Base-by-base conservation (phyloP, 176 grass and related monocot genomes). In the Tuctoria greenei region DNA sequence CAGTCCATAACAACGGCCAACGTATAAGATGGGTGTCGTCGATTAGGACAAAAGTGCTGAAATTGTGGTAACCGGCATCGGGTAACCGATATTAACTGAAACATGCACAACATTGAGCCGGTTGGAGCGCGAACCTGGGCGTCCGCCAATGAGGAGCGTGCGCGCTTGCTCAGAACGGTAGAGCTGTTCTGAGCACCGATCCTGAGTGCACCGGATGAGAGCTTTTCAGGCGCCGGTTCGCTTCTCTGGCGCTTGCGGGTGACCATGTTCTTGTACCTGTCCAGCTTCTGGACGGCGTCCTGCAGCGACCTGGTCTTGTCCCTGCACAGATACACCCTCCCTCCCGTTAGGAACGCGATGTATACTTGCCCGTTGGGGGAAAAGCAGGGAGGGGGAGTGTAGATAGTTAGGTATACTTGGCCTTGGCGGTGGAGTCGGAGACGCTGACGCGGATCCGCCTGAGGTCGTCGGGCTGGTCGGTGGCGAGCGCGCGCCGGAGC, bases 81-180 rank as follows among this genome's bases (percentile, higher is more conserved):
- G 36, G 16, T 2, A 38, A 37, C 8, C 24, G 18, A 56, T n/a
- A 15, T 52, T 50, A 51, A 50, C 4, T 38, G 8, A 23, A 81
- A 10, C 21, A 73, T 73, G 67, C n/a, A 64, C 1, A 54, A 0
- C n/a, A 15, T 41, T 40, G 24, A 71, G 24, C 1, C 44, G 23
- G 7, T 1, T 20, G 5, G 26, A 28, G 56, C 69, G 75, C 84
- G 4, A 69, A 86, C 84, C 77, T 71, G 71, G 23, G 56, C 80
- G 60, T 97, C 93, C 0, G 63, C 49, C 43, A 93, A 61, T 16
- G 90, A 97, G 16, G 93, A 93, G 64, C 93, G 87, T 67, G 83
- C 83, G 0, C 90, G 90, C 73, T 90, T 97, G 81, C 82, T 97
- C 7, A 81, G 35, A 71, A 81, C 73, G 7, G 73, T 43, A 60